These are phyloP conservation scores for Cercospora canescens DNA, from an alignment of 2,329 filamentous ascomycete genomes.

Conservation along the genomic window DNA sequence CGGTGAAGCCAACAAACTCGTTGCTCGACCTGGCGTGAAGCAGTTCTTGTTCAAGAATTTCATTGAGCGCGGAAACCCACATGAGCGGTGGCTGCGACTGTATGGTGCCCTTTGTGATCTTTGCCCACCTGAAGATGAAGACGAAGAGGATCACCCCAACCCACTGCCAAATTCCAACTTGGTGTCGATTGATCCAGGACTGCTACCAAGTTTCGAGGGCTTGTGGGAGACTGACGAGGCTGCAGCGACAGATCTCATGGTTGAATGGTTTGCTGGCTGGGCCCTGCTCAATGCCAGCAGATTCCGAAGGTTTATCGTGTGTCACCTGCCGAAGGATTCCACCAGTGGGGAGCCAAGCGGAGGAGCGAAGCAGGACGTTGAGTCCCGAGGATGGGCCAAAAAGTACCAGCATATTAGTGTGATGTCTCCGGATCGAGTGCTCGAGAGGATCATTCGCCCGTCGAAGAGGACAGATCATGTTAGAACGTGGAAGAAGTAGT, in stretches of 20 bases:
- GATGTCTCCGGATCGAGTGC: constrained; percentile 15
- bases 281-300: constrained; percentile 22
- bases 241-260: constrained; percentile 31
- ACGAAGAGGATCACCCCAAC: constrained; percentile 16
- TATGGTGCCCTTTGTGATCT: constrained; percentile 29
- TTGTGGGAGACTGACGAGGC: constrained; percentile 28
- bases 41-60: constrained; percentile 26
- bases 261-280: constrained; percentile 38
- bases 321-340: constrained; percentile 24
- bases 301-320: constrained; percentile 33
- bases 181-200: constrained; percentile 26
- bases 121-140: constrained; percentile 29
- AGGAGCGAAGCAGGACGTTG: constrained; percentile 7
- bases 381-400: constrained; percentile 29
- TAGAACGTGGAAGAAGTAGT: background rate
- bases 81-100: constrained; percentile 19
- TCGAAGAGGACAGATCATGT: background rate
- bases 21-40: constrained; percentile 31
- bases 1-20: constrained; percentile 28
- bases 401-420: constrained; percentile 33
- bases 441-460: background rate
- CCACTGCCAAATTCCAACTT: constrained; percentile 23
- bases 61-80: constrained; percentile 12
- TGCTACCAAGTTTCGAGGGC: constrained; percentile 26
- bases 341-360: background rate